These are phyloP conservation scores for Zasmidium citrigriseum DNA, from an alignment of 2,329 filamentous ascomycete genomes.

Conservation along the genomic window DNA sequence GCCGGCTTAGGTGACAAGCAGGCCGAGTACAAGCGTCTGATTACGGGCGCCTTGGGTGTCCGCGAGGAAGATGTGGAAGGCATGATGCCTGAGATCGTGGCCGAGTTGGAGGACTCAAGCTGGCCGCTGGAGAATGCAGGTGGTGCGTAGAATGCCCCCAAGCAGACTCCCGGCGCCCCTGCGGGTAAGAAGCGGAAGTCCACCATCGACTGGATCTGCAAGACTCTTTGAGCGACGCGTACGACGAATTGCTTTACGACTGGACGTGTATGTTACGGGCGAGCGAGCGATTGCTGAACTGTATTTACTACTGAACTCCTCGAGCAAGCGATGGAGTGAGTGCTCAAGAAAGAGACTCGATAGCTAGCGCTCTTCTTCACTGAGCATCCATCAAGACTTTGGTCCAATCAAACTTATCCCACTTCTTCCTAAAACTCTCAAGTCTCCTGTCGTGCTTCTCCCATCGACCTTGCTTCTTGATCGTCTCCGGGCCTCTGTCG, in stretches of 20 bases:
- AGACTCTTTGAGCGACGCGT: background rate
- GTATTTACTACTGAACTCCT: background rate
- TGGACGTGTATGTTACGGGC: background rate
- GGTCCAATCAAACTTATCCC: conserved; percentile 93
- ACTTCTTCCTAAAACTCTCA: conserved; percentile 78
- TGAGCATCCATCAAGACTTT: conserved; percentile 57
- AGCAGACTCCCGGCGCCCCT: background rate
- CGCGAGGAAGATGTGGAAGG: conserved; percentile 69
- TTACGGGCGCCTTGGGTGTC: conserved; percentile 68
- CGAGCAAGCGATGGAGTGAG: background rate
- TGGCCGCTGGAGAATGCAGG: conserved; percentile 25
- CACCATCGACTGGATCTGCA: conserved; percentile 3
- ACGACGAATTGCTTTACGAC: background rate
- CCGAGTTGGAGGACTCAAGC: conserved; percentile 50
- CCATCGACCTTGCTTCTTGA: conserved; percentile 92
- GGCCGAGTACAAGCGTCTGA: conserved; percentile 69
- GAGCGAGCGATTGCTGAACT: background rate
- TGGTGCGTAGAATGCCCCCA: conserved; percentile 16
- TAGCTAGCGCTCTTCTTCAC: background rate
- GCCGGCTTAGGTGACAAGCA: conserved; percentile 71
- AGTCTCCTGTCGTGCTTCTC: conserved; percentile 65
- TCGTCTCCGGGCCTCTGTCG: conserved; percentile 75
- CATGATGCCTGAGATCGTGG: conserved; percentile 54
- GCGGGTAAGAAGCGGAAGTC: background rate
- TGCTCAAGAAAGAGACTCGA: background rate